These are phyloP conservation scores for Carex parvula DNA, from an alignment of 176 grass and related monocot species.

Conservation along the genomic window DNA sequence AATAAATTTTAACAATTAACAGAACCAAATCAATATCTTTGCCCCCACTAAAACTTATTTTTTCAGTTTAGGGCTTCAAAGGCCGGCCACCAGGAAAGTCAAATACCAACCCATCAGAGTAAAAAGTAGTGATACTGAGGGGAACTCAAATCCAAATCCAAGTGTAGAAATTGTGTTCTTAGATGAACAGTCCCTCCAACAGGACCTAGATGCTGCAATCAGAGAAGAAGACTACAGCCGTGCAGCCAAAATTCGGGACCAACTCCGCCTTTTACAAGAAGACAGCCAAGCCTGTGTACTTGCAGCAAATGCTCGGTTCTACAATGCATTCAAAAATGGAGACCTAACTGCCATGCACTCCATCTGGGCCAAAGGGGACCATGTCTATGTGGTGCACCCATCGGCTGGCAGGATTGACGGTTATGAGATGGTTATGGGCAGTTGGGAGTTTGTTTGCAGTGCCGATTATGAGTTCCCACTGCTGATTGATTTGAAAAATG, in stretches of 20 bases:
- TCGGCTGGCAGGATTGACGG: slow-evolving; percentile 50
- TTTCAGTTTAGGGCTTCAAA: slow-evolving; percentile 42
- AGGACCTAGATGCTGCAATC: slow-evolving; percentile 46
- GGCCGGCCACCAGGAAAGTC: background rate
- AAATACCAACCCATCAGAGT: slow-evolving; percentile 32
- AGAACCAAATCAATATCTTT: background rate
- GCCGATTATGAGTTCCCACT: slow-evolving; percentile 75
- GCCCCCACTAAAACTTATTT: background rate
- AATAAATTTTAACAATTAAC: background rate
- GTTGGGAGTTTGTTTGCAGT: slow-evolving; percentile 79
- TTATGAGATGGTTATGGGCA: slow-evolving; percentile 81
- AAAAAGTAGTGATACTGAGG: slow-evolving; percentile 63
- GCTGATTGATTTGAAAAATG: slow-evolving; percentile 64
- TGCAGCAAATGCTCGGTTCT: slow-evolving; percentile 59
- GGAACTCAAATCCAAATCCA: slow-evolving; percentile 33
- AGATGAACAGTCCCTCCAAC: slow-evolving; percentile 54
- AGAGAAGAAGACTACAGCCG: slow-evolving; percentile 66
- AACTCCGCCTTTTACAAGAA: slow-evolving; percentile 53
- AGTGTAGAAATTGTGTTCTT: slow-evolving; percentile 31
- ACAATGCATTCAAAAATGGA: slow-evolving; percentile 65
- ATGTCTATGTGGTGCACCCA: slow-evolving; percentile 79
- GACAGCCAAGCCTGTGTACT: slow-evolving; percentile 53
- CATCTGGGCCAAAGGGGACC: slow-evolving; percentile 64
- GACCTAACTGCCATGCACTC: slow-evolving; percentile 57
- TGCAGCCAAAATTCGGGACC: slow-evolving; percentile 52